Evolutionary conservation across 805 yeast species (phyloP).

Genomic region (Saturnispora zaruensis): DNA sequence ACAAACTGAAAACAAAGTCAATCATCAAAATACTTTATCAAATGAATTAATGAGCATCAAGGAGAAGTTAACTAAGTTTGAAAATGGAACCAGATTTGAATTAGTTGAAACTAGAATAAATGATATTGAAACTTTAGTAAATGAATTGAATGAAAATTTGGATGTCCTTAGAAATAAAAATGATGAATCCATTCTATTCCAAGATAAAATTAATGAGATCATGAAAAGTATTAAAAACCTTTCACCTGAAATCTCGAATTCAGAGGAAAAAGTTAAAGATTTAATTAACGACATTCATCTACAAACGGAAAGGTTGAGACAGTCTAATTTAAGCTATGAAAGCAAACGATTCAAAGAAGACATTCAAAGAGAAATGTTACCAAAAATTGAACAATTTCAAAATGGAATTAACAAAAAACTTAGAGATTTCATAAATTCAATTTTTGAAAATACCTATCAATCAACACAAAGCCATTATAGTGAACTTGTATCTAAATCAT

Average conservation of each 20-base stretch:
- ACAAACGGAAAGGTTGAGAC: not conserved
- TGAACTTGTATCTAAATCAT: constrained; percentile 1
- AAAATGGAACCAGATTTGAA: not conserved
- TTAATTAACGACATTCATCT: not conserved
- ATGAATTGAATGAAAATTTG: not conserved
- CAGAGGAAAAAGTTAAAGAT: not conserved
- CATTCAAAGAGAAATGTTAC: not conserved
- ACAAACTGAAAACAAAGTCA: not conserved
- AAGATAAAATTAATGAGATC: not conserved
- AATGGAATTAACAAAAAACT: not conserved
- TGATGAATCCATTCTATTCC: not conserved
- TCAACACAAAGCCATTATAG: constrained; percentile 3
- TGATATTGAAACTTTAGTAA: not conserved
- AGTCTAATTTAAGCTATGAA: not conserved
- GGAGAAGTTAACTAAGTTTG: not conserved
- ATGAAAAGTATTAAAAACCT: not conserved
- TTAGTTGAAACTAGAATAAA: not conserved
- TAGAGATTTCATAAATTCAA: not conserved
- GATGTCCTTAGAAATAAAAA: not conserved
- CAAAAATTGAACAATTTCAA: not conserved
- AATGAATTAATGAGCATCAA: not conserved
- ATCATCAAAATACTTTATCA: not conserved
- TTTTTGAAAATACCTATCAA: not conserved
- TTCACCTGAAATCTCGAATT: not conserved
- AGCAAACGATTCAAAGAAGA: not conserved